Evolutionary conservation across 2,329 filamentous ascomycete species (phyloP).

Genomic region (Tolypocladium nubicola): DNA sequence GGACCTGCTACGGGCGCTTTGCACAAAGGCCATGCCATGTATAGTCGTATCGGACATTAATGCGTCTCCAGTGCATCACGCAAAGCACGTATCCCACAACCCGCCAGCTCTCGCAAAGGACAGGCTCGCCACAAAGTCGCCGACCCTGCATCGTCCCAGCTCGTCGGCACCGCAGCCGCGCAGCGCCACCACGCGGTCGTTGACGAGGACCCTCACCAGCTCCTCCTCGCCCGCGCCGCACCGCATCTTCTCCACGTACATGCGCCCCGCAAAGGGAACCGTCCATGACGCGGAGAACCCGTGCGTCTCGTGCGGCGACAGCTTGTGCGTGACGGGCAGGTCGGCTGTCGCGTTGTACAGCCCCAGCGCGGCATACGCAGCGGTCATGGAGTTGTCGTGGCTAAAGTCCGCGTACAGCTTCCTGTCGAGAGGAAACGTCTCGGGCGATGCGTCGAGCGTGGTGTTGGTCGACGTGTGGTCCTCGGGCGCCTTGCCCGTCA

Average conservation of each 20-base stretch:
- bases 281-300: constrained; percentile 70
- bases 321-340: constrained; percentile 38
- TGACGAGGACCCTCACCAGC: constrained; percentile 68
- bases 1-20: no score
- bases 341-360: constrained; percentile 58
- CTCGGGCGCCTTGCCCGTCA: constrained; percentile 57
- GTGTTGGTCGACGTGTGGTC: constrained; percentile 69
- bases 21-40: neutral
- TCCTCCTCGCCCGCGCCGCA: constrained; percentile 52
- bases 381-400: constrained; percentile 81
- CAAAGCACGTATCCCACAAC: constrained; percentile 55
- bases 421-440: constrained; percentile 62
- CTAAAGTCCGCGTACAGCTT: constrained; percentile 80
- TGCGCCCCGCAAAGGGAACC: constrained; percentile 70
- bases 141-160: constrained; percentile 59
- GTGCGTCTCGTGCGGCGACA: constrained; percentile 39
- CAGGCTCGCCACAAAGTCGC: constrained; percentile 63
- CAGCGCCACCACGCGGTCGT: constrained; percentile 70
- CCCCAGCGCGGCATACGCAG: constrained; percentile 65
- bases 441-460: constrained; percentile 57
- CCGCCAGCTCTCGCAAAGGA: constrained; percentile 64
- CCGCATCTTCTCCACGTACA: constrained; percentile 81
- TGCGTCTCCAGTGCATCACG: neutral
- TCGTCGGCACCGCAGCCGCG: constrained; percentile 59
- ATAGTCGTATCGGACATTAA: neutral